Percentiles rank a stretch among this genome's conserved stretches.
Conservation (phyloP, 176 grass and related monocot genomes). For the Melocanna baccifera region DNA sequence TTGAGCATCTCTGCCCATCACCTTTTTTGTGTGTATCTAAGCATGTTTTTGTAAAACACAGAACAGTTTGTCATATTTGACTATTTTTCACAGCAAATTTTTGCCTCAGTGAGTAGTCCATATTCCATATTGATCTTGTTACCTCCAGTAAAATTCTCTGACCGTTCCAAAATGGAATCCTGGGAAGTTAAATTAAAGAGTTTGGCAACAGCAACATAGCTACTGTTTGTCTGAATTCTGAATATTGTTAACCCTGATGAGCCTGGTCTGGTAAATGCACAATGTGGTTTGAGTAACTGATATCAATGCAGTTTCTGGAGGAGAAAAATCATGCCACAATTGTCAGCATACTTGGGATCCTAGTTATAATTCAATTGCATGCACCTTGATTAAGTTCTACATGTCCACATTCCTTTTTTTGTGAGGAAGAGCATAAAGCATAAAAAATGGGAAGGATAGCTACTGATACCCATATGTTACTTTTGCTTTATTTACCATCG, state of each 20-base stretch:
- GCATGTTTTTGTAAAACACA: neutral
- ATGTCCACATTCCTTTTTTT: neutral
- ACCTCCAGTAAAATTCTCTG: neutral
- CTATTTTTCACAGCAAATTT: neutral
- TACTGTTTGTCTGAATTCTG: conserved; percentile 18
- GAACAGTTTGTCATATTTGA: conserved; percentile 2
- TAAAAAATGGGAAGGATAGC: neutral
- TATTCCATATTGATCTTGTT: neutral
- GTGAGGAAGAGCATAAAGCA: neutral
- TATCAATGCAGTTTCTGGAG: neutral
- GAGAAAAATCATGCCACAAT: neutral
- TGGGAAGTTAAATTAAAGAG: conserved; percentile 6
- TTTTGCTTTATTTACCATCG: neutral
- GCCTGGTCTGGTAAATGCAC: conserved; percentile 16
- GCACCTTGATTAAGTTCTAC: neutral
- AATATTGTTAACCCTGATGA: neutral
- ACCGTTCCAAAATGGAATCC: neutral
- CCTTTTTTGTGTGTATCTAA: neutral
- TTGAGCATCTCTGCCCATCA: neutral
- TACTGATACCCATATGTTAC: neutral
- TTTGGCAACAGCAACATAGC: neutral
- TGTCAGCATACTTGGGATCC: neutral
- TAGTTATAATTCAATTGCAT: neutral
- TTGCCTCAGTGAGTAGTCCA: neutral
- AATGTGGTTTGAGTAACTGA: conserved; percentile 1